phyloP scores from a whole-genome alignment of 1,284 basidiomycete species.

The Fomitopsis palustris region DNA sequence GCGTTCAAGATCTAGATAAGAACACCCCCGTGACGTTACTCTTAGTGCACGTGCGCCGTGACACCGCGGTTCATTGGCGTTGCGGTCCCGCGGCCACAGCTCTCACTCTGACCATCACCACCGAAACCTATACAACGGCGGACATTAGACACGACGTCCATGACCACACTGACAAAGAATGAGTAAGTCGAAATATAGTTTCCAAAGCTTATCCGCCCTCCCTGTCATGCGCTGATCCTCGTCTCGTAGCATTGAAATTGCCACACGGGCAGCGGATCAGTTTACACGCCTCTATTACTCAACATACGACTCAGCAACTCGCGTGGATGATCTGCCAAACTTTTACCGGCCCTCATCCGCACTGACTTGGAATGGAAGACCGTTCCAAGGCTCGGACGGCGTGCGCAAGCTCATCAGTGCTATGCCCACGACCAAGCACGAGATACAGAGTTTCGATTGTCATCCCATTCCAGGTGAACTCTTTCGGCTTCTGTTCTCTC shows the following conservation, averaged over 20 bases:
- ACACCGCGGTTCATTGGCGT: background rate
- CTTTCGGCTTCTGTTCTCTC: background rate
- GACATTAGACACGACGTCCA: conserved; percentile 2
- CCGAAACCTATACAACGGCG: background rate
- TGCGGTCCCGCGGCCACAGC: background rate
- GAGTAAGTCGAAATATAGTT: conserved; percentile 13
- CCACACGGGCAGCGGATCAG: conserved; percentile 74
- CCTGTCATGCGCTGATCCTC: conserved; percentile 3
- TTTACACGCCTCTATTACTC: conserved; percentile 77
- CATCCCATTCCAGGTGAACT: conserved; percentile 78
- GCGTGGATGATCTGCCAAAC: conserved; percentile 65
- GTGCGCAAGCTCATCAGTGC: conserved; percentile 60
- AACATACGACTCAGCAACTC: conserved; percentile 72
- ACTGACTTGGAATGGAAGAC: conserved; percentile 83
- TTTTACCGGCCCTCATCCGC: conserved; percentile 76
- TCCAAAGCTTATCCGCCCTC: background rate
- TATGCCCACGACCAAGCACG: conserved; percentile 76
- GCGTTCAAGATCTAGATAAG: conserved; percentile 1
- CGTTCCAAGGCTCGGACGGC: conserved; percentile 66
- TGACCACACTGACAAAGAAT: conserved; percentile 24
- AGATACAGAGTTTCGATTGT: conserved; percentile 83
- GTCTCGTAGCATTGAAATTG: conserved; percentile 66
- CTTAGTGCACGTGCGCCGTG: background rate
- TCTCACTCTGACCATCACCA: background rate
- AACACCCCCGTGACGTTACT: background rate